phyloP scores from a whole-genome alignment of 2,329 filamentous ascomycete species.

The Didymella keratinophila region DNA sequence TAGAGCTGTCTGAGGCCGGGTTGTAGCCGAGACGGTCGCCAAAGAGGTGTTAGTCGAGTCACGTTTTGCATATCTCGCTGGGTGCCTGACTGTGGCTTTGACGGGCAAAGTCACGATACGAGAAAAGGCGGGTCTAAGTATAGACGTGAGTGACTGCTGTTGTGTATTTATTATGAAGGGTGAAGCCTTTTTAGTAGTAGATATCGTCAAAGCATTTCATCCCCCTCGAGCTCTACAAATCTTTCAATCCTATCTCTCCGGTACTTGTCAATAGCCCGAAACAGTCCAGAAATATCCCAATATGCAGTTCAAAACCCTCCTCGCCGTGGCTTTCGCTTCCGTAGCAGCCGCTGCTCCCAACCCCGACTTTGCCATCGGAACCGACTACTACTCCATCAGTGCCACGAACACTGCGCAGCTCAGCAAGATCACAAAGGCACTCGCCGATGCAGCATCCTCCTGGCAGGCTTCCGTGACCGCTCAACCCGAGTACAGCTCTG shows the following conservation, averaged over 20 bases:
- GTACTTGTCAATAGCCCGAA: too few species aligned
- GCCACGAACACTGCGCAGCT: not conserved
- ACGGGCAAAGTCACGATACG: not conserved
- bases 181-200: too few species aligned
- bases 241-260: too few species aligned
- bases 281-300: not conserved
- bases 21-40: not conserved
- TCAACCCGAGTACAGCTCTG: conserved; percentile 12
- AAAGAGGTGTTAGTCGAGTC: conserved; percentile 1
- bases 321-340: conserved; percentile 8
- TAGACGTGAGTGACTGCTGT: conserved; percentile 3
- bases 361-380: conserved; percentile 10
- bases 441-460: not conserved
- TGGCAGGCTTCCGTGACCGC: conserved; percentile 16
- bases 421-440: conserved; percentile 10
- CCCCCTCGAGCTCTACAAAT: not conserved
- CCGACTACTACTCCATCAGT: not conserved
- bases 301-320: conserved; percentile 11
- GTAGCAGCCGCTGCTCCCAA: conserved; percentile 6
- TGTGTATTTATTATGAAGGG: conserved; percentile 7
- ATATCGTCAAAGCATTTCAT: not conserved
- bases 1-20: not conserved
- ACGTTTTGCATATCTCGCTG: not conserved
- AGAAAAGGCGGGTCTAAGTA: conserved; percentile 4
- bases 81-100: conserved; percentile 8